Conservation (phyloP, 2,329 filamentous ascomycete genomes). For the Cryphonectria naterciae region DNA sequence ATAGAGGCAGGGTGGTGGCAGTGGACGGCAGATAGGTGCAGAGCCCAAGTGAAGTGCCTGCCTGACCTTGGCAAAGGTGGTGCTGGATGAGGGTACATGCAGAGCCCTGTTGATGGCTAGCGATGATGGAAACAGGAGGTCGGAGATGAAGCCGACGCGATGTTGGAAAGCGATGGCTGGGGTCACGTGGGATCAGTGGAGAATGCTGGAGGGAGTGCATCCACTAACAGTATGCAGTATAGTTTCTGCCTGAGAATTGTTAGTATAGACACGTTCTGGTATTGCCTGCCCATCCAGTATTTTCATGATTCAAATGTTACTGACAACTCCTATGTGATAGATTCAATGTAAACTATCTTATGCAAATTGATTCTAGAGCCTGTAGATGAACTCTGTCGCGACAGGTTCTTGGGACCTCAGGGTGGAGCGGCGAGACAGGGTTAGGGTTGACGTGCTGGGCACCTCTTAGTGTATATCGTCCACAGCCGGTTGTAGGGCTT, state of each 20-base stretch:
- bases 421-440: no score
- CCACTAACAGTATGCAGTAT: background rate
- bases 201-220: background rate
- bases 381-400: background rate
- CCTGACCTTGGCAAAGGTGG: background rate
- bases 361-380: background rate
- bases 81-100: background rate
- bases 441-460: no score
- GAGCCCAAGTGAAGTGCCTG: background rate
- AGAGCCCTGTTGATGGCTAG: background rate
- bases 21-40: background rate
- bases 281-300: background rate
- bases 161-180: slow-evolving; percentile 3
- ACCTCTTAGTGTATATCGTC: no score
- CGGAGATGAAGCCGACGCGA: background rate
- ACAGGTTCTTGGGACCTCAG: no score
- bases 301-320: background rate
- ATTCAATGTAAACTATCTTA: background rate
- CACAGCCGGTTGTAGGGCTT: no score
- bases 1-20: background rate
- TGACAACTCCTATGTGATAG: background rate
- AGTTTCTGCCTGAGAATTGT: background rate
- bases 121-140: background rate
- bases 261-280: background rate
- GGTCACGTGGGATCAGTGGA: background rate